phyloP scores from a whole-genome alignment of 768 basidiomycete genomes.

The Russula brevipes region DNA sequence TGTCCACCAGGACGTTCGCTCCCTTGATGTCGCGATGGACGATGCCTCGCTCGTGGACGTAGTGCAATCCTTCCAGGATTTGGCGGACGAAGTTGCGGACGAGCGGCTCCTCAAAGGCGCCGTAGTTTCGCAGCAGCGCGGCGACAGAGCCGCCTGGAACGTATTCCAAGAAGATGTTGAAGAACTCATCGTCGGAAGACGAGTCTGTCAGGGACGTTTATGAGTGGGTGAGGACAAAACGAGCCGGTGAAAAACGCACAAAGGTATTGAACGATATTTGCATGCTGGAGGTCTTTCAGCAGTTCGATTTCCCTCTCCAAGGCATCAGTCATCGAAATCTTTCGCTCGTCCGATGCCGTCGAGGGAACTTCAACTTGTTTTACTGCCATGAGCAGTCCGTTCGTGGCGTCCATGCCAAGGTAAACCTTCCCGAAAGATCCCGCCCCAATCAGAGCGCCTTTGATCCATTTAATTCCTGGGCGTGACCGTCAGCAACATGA shows the following conservation, averaged over 20 bases:
- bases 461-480: constrained; percentile 84
- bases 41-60: constrained; percentile 89
- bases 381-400: constrained; percentile 90
- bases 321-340: constrained; percentile 87
- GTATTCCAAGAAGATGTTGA: constrained; percentile 97
- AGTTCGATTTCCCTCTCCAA: constrained; percentile 93
- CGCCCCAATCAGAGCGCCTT: constrained; percentile 90
- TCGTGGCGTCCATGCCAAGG: constrained; percentile 90
- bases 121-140: constrained; percentile 82
- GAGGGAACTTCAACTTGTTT: constrained; percentile 94
- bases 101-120: constrained; percentile 88
- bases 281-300: constrained; percentile 86
- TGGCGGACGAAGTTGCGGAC: constrained; percentile 92
- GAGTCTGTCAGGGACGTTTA: constrained; percentile 58
- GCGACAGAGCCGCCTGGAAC: constrained; percentile 94
- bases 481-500: constrained; percentile 27
- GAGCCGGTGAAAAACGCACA: constrained; percentile 47
- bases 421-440: constrained; percentile 95
- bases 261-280: constrained; percentile 97
- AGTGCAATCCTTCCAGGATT: constrained; percentile 82
- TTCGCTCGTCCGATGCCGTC: constrained; percentile 84
- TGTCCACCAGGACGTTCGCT: constrained; percentile 96
- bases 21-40: constrained; percentile 99
- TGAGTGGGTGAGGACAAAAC: constrained; percentile 8
- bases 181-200: constrained; percentile 79